Evolutionary conservation across 768 basidiomycete genomes (phyloP), one percentile per base, ranked within the genome.

Genomic region (Pluteus cervinus): DNA sequence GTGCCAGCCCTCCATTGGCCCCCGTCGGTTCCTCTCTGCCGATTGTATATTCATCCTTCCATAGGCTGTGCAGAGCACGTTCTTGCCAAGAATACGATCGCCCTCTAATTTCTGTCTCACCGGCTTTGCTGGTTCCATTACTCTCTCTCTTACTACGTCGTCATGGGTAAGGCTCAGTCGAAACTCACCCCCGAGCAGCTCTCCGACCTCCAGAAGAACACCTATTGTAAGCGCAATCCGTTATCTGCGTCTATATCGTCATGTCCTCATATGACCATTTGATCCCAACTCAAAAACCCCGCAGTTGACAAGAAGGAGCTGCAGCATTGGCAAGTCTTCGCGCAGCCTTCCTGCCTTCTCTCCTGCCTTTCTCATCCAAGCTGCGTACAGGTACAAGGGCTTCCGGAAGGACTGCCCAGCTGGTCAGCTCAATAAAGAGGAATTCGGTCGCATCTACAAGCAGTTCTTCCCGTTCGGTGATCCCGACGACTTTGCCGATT

Each of bases 401-500:
- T 99, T 98, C 69, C 79, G 94, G 56, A 96, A 92, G 63, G 96
- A 99, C 63, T 99, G 96, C 58, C 96, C 96, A 1, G 86, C 90
- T 4, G 96, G 96, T 28, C 87, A 92, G 48, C 79, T 99, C 53
- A 87, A 97, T 75, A 96, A 90, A 71, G 69, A 78, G 39, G 93
- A 93, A 59, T 99, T 99, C 66, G 75, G 85, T 53, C 82, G 85
- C 61, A 99, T 99, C 71, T 99, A 98, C 76, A 91, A 92, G 58
- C 96, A 98, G 61, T 99, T 99, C 84, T 99, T 99, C 73, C 96
- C 96, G 17, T 99, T 99, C 54, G 96, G 96, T 45, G 94, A 99
- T 61, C 94, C 96, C 6, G 79, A 70, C 42, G 86, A 94, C 58
- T 99, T 99, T 55, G 92, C 96, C 25, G 88, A 97, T 62, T 93